Percentiles rank a stretch among this genome's conserved stretches.
These are phyloP conservation scores for Rugosomyces carneus DNA, from an alignment of 1,284 basidiomycete genomes.

Conservation along the genomic window DNA sequence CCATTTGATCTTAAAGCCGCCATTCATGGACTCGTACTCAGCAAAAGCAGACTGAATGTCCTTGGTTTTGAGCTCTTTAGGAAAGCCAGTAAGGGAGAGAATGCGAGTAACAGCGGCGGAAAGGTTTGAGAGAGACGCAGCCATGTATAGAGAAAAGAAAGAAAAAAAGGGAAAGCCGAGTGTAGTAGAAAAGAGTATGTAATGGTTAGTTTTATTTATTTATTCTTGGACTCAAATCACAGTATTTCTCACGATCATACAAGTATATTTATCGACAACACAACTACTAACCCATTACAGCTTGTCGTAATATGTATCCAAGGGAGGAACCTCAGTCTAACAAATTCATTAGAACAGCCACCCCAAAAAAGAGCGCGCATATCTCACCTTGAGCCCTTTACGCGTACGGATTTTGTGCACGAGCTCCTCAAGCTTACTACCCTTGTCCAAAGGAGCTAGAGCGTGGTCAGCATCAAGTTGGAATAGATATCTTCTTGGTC, in stretches of 20 bases:
- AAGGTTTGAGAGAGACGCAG: conserved; percentile 65
- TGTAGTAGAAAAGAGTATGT: no score
- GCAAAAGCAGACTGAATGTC: conserved; percentile 91
- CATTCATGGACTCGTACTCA: conserved; percentile 82
- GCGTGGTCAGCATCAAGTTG: conserved; percentile 18
- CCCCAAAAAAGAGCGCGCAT: no score
- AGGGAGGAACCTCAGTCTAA: conserved; percentile 77
- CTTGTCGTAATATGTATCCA: conserved; percentile 93
- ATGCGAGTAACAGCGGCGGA: conserved; percentile 96
- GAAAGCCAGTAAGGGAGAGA: conserved; percentile 86
- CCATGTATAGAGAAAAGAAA: conserved; percentile 31
- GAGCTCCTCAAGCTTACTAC: conserved; percentile 85
- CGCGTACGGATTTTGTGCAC: conserved; percentile 80
- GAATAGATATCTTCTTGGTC: conserved; percentile 14
- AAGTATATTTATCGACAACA: no score
- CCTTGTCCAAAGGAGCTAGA: conserved; percentile 74
- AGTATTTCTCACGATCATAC: conserved; percentile 8
- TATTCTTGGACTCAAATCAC: conserved; percentile 9
- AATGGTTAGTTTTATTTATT: no score
- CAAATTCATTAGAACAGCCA: conserved; percentile 5
- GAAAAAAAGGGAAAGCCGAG: no score
- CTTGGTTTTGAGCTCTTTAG: conserved; percentile 93
- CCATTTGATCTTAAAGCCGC: conserved; percentile 99
- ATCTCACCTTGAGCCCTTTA: conserved; percentile 89
- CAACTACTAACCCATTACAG: conserved; percentile 21